phyloP scores from a whole-genome alignment of 805 yeast genomes.

The Lipomyces anomalus region DNA sequence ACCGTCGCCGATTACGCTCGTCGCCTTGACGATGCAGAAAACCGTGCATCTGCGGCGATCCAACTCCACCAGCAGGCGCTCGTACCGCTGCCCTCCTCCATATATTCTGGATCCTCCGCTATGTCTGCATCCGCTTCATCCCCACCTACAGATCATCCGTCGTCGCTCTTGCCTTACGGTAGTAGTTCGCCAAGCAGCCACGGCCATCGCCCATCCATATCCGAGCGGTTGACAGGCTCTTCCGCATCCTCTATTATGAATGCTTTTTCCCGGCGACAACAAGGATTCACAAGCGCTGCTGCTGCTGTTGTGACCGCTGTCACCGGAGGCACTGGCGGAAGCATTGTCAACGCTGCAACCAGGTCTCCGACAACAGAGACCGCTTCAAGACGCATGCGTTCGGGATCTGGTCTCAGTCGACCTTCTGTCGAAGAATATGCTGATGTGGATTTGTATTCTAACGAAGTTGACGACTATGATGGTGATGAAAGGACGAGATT shows the following conservation, averaged over 20 bases:
- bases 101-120: not conserved
- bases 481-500: no score
- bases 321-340: slow-evolving; percentile 21
- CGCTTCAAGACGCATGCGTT: not conserved
- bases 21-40: not conserved
- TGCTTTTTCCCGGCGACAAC: not conserved
- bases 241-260: not conserved
- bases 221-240: not conserved
- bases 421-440: slow-evolving; percentile 8
- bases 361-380: slow-evolving; percentile 4
- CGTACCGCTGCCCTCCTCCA: not conserved
- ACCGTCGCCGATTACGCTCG: not conserved
- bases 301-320: slow-evolving; percentile 24
- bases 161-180: no score
- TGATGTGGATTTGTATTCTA: slow-evolving; percentile 19
- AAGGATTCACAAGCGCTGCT: not conserved
- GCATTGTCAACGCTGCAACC: slow-evolving; percentile 11
- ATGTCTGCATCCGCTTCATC: not conserved
- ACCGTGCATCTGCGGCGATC: not conserved
- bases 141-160: not conserved
- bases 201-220: not conserved
- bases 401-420: not conserved
- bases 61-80: not conserved
- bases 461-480: slow-evolving; percentile 6
- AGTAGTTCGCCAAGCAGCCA: not conserved